Evolutionary conservation across 2,329 filamentous ascomycete genomes (phyloP), one percentile per base, ranked within the genome.

Genomic region (Alternaria angustiovoidea): DNA sequence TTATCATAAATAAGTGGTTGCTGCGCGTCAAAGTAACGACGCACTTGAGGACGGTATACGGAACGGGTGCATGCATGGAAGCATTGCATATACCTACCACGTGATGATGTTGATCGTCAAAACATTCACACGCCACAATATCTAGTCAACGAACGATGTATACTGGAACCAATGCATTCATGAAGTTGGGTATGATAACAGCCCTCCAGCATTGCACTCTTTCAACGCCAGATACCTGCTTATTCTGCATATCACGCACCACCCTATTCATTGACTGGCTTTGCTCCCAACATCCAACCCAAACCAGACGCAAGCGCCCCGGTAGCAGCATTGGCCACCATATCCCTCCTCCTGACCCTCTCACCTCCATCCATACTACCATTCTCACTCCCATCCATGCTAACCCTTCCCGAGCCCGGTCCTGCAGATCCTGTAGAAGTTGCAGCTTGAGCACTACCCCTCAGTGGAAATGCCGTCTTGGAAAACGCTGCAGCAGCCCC

Each of bases 281-380:
- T 77, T 0, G 74, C 74, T 60, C 88, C 88, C 55, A 90, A 73
- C 57, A 89, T 85, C 88, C 88, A 90, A 8, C 88, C 88, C 69
- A 90, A 80, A 9, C 88, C 88, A 72, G 83, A 87, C 5, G 86
- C 87, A 67, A 89, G 75, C 8, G 86, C 86, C 5, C 86, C 87
- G 12, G 85, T 88, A 6, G 89, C 87, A 75, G 87, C 87, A 77
- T 83, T 89, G 59, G 87, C 87, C 48, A 89, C 86, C 78, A 89
- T 89, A 74, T 94, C 92, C 67, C 92, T 85, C 81, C 89, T 94
- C 68, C 91, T 85, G 38, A 86, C 82, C 57, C 83, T 79, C 49
- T 75, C 76, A 11, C 68, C 62, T 3, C 59, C 69, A 32, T 66
- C 66, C 20, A 79, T 61, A 65, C 79, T 71, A 53, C 76, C 75